Evolutionary conservation across 2,329 filamentous ascomycete genomes (phyloP).

Genomic region (Apiospora sp.): DNA sequence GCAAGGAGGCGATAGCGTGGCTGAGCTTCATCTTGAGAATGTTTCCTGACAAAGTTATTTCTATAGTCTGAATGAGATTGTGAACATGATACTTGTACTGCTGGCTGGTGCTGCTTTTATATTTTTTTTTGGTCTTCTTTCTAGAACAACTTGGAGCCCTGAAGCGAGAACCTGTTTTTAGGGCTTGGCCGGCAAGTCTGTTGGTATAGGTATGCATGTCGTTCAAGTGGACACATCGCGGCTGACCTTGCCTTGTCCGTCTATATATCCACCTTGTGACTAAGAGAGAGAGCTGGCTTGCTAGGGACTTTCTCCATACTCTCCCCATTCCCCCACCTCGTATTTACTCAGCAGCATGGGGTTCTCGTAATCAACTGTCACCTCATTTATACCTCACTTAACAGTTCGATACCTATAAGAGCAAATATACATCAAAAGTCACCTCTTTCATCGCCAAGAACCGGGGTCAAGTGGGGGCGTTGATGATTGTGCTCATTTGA

Average conservation of each 20-base stretch:
- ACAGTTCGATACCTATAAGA: too few species aligned
- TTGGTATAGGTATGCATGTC: background rate
- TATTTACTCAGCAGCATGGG: background rate
- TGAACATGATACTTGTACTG: background rate
- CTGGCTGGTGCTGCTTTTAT: background rate
- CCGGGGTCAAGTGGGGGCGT: too few species aligned
- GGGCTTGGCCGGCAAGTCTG: background rate
- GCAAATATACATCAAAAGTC: too few species aligned
- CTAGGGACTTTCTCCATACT: background rate
- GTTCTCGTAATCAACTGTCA: background rate
- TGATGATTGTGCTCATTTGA: background rate
- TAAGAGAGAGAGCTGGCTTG: background rate
- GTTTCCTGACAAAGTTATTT: background rate
- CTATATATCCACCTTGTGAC: background rate
- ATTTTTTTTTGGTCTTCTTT: background rate
- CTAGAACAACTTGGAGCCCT: background rate
- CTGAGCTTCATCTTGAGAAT: constrained; percentile 10
- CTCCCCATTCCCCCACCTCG: background rate
- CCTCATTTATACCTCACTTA: too few species aligned
- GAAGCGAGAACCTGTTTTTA: background rate
- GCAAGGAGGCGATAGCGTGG: background rate
- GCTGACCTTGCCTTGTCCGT: background rate
- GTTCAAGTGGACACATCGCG: background rate
- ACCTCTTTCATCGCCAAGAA: too few species aligned
- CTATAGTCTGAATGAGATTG: background rate